Conservation (phyloP, 2,329 filamentous ascomycete species). For the Cordyceps farinosa region DNA sequence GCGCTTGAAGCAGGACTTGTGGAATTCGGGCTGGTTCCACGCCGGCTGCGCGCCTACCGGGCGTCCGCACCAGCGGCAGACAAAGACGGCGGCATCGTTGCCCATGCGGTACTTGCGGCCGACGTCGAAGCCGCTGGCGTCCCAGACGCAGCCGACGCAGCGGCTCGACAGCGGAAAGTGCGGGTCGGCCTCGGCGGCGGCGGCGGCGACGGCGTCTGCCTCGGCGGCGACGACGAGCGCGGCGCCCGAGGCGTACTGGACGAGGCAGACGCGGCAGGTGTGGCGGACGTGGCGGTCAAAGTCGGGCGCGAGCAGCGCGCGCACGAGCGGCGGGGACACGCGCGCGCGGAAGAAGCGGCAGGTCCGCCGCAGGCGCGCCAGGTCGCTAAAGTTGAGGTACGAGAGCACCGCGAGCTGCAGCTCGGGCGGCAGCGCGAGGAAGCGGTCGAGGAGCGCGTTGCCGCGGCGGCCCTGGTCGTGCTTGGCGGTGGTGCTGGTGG, state of each 20-base stretch:
- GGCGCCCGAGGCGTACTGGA: slow-evolving; percentile 24
- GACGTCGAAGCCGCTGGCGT: slow-evolving; percentile 33
- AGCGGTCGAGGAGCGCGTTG: not conserved
- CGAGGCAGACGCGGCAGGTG: slow-evolving; percentile 41
- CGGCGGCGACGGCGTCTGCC: no score
- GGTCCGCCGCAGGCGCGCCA: slow-evolving; percentile 40
- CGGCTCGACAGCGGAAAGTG: slow-evolving; percentile 38
- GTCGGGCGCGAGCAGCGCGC: slow-evolving; percentile 33
- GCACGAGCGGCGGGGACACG: slow-evolving; percentile 35
- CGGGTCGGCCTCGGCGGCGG: slow-evolving; percentile 23
- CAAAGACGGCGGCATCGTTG: slow-evolving; percentile 33
- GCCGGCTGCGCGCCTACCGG: slow-evolving; percentile 32
- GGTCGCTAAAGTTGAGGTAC: slow-evolving; percentile 40
- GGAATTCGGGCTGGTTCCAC: slow-evolving; percentile 38
- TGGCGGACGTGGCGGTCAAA: slow-evolving; percentile 30
- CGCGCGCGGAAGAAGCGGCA: slow-evolving; percentile 35
- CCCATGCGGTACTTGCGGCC: slow-evolving; percentile 38
- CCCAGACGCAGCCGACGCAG: slow-evolving; percentile 39
- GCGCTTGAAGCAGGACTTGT: slow-evolving; percentile 36
- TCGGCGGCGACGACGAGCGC: slow-evolving; percentile 27
- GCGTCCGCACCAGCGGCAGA: slow-evolving; percentile 44
- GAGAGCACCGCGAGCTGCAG: slow-evolving; percentile 40
- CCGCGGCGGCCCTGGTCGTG: not conserved
- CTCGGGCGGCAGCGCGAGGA: slow-evolving; percentile 40
- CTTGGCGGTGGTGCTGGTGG: no score